These are phyloP conservation scores for Papilionanthe hybrid DNA, from an alignment of 116 monocot species.

Conservation along the genomic window DNA sequence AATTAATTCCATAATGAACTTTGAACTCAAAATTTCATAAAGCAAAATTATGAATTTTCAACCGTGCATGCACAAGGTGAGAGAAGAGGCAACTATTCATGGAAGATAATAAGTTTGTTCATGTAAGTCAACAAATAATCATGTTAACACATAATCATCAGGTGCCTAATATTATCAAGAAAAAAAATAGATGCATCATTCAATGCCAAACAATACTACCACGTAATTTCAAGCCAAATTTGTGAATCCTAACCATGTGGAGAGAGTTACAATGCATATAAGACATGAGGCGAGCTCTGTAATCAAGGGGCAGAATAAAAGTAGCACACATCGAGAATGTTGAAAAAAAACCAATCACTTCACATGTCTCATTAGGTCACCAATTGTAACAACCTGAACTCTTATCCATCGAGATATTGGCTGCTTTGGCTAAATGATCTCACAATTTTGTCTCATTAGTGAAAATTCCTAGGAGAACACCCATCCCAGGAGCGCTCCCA, in stretches of 20 bases:
- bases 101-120: too few species aligned
- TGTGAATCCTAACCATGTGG: background rate
- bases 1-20: too few species aligned
- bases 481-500: too few species aligned
- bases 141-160: background rate
- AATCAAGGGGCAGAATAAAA: too few species aligned
- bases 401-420: too few species aligned
- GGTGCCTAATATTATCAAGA: background rate
- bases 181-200: background rate
- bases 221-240: background rate
- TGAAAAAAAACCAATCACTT: background rate
- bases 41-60: too few species aligned
- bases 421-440: too few species aligned
- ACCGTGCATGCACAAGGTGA: too few species aligned
- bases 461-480: too few species aligned
- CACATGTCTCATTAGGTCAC: background rate
- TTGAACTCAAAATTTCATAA: too few species aligned
- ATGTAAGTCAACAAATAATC: background rate
- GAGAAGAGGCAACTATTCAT: too few species aligned
- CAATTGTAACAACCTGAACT: background rate
- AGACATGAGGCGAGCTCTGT: background rate
- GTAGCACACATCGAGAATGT: background rate
- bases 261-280: background rate
- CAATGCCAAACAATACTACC: background rate
- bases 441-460: too few species aligned